phyloP scores from a whole-genome alignment of 768 basidiomycete genomes.

The Kwoniella sp. region DNA sequence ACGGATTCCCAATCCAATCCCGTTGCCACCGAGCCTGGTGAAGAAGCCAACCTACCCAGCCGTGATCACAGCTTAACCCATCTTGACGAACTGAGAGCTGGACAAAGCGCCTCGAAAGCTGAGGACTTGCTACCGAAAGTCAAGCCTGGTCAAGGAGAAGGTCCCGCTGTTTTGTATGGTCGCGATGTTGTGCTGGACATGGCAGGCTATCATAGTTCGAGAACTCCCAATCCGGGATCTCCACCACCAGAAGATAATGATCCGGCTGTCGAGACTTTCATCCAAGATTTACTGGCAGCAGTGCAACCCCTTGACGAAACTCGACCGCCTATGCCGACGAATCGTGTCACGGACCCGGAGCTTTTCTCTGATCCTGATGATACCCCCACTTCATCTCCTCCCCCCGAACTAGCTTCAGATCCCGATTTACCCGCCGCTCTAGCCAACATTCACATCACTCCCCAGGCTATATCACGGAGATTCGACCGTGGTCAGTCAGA shows the following conservation, averaged over 20 bases:
- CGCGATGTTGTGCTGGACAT: slow-evolving; percentile 77
- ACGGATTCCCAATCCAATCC: slow-evolving; percentile 35
- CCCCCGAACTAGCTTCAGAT: slow-evolving; percentile 17
- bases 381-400: slow-evolving; percentile 40
- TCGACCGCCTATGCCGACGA: slow-evolving; percentile 28
- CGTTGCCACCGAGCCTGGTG: slow-evolving; percentile 26
- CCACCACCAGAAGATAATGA: slow-evolving; percentile 18
- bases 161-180: slow-evolving; percentile 67
- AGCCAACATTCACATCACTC: slow-evolving; percentile 12
- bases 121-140: slow-evolving; percentile 63
- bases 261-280: slow-evolving; percentile 19
- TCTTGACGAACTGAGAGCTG: slow-evolving; percentile 5
- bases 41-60: slow-evolving; percentile 29
- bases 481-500: slow-evolving; percentile 41
- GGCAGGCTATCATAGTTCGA: slow-evolving; percentile 65
- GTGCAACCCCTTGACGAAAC: slow-evolving; percentile 27
- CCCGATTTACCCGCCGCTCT: slow-evolving; percentile 20
- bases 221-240: slow-evolving; percentile 11
- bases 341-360: slow-evolving; percentile 19
- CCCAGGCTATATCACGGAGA: slow-evolving; percentile 14
- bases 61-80: slow-evolving; percentile 28
- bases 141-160: slow-evolving; percentile 58
- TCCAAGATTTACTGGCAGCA: slow-evolving; percentile 25
- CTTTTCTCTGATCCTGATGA: slow-evolving; percentile 49
- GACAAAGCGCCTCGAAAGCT: slow-evolving; percentile 1